Conservation (phyloP, 441 rosid genomes). For the Adansonia gregorii region DNA sequence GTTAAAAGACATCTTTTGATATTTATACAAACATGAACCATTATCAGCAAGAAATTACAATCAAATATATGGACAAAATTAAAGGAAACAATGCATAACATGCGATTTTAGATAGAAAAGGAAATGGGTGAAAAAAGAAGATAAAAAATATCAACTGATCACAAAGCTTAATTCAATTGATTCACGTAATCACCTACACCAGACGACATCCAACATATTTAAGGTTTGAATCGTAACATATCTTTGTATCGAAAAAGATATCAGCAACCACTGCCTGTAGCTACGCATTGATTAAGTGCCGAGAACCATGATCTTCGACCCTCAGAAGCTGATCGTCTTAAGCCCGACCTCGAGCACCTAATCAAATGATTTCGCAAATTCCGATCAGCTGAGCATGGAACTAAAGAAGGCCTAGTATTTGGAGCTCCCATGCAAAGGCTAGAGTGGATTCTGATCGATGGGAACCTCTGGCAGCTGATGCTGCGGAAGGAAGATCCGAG, state of each 20-base stretch:
- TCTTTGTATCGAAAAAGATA: background rate
- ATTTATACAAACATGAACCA: too few relatives aligned
- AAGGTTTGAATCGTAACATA: too few relatives aligned
- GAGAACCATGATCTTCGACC: slow-evolving; percentile 77
- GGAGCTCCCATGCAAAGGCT: slow-evolving; percentile 80
- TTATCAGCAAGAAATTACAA: too few relatives aligned
- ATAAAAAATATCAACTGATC: background rate
- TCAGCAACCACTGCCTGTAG: slow-evolving; percentile 71
- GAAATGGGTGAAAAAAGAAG: background rate
- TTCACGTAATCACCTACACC: too few relatives aligned
- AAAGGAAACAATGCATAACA: slow-evolving; percentile 16
- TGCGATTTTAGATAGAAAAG: background rate
- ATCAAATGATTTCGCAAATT: slow-evolving; percentile 38
- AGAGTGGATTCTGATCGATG: slow-evolving; percentile 52
- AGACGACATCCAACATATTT: background rate
- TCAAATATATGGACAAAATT: slow-evolving; percentile 15
- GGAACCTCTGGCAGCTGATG: slow-evolving; percentile 73
- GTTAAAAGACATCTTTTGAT: too few relatives aligned
- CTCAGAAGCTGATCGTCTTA: slow-evolving; percentile 58
- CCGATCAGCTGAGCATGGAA: slow-evolving; percentile 43
- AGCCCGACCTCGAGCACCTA: slow-evolving; percentile 57
- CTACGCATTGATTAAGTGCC: slow-evolving; percentile 66
- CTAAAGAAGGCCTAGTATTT: slow-evolving; percentile 51
- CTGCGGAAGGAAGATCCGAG: slow-evolving; percentile 72
- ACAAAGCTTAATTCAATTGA: too few relatives aligned